Conservation (phyloP, 2,329 filamentous ascomycete genomes). For the Aureobasidium mangrovei region DNA sequence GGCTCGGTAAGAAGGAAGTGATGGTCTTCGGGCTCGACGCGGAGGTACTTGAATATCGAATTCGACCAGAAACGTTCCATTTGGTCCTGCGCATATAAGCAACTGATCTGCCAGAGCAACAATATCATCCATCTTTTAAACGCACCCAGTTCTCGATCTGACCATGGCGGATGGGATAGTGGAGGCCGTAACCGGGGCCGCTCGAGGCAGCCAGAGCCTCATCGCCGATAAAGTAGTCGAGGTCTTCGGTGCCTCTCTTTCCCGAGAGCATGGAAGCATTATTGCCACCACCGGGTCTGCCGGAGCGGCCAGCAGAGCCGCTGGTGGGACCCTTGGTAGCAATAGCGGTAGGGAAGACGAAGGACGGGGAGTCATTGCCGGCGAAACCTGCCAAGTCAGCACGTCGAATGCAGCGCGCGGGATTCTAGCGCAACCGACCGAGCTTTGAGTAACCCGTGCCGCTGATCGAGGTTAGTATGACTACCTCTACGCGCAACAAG, state of each 20-base stretch:
- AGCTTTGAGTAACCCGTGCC: conserved; percentile 99
- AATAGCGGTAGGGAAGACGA: conserved; percentile 98
- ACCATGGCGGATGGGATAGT: conserved; percentile 95
- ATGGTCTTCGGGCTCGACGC: conserved; percentile 97
- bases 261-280: conserved; percentile 89
- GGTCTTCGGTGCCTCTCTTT: conserved; percentile 92
- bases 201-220: conserved; percentile 77
- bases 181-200: conserved; percentile 88
- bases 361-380: conserved; percentile 97
- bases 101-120: background rate
- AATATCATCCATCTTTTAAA: background rate
- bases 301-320: conserved; percentile 68
- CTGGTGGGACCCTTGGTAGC: conserved; percentile 77
- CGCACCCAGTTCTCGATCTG: conserved; percentile 98
- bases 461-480: conserved; percentile 46
- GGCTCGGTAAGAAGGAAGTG: conserved; percentile 97
- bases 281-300: conserved; percentile 81
- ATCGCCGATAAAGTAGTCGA: conserved; percentile 98
- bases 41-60: conserved; percentile 98
- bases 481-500: conserved; percentile 9
- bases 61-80: conserved; percentile 99
- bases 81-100: conserved; percentile 58
- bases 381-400: conserved; percentile 64
- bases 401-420: background rate
- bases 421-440: conserved; percentile 50